Evolutionary conservation across 1,284 basidiomycete species (phyloP).

Genomic region (Anthracocystis panici-leucophaei): DNA sequence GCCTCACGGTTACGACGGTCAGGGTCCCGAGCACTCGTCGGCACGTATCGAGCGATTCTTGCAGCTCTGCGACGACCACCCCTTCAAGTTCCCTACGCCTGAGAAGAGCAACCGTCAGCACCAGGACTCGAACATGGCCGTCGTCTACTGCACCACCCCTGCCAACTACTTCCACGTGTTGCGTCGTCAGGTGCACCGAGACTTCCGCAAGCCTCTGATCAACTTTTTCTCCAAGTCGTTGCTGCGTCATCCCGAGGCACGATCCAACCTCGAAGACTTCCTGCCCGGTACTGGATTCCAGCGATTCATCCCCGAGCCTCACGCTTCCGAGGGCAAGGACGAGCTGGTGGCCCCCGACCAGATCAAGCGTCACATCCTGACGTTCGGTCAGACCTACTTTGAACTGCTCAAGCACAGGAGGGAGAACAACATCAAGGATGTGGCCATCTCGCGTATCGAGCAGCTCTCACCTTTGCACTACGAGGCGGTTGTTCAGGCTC

Average conservation of each 20-base stretch:
- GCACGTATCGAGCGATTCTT: conserved; percentile 96
- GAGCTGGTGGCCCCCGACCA: conserved; percentile 83
- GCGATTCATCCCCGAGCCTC: conserved; percentile 88
- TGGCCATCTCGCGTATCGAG: conserved; percentile 93
- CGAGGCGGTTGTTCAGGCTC: conserved; percentile 72
- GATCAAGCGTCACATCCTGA: conserved; percentile 87
- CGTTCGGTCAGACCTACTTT: conserved; percentile 88
- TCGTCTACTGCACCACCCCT: conserved; percentile 85
- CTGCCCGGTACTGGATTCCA: conserved; percentile 88
- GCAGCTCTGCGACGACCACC: conserved; percentile 97
- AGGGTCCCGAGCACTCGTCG: conserved; percentile 98
- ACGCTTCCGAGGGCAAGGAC: conserved; percentile 74
- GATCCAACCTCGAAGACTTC: conserved; percentile 89
- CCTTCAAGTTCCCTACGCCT: conserved; percentile 85
- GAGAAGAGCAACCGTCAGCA: conserved; percentile 94
- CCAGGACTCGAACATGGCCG: conserved; percentile 99
- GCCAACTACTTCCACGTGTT: conserved; percentile 70
- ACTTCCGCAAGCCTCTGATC: conserved; percentile 73
- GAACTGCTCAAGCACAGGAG: conserved; percentile 76
- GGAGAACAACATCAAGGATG: conserved; percentile 77
- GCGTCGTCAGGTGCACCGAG: conserved; percentile 69
- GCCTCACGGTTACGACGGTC: conserved; percentile 94
- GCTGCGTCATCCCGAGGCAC: conserved; percentile 90
- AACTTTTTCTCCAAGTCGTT: conserved; percentile 97
- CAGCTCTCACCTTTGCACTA: conserved; percentile 97